A percentile compares a stretch with the other conserved stretches of the same genome.
Conservation (phyloP, 2,329 filamentous ascomycete species). For the Graphilbum sp. region DNA sequence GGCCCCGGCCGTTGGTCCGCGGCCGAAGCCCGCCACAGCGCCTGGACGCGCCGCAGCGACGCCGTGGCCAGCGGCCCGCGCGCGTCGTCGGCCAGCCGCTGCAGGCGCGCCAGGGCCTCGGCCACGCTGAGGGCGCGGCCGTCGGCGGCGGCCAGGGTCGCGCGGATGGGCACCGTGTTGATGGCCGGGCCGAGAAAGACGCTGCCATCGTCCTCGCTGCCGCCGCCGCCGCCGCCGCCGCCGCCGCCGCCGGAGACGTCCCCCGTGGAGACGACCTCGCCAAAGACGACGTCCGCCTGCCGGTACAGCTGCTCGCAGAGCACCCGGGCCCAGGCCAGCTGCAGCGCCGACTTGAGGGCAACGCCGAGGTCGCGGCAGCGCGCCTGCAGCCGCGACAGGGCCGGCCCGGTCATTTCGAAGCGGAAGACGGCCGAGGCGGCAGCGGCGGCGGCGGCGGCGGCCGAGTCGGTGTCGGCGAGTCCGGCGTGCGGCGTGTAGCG, state of each 20-base stretch:
- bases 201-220: background rate
- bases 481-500: background rate
- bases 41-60: slow-evolving; percentile 10
- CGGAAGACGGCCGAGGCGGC: slow-evolving; percentile 7
- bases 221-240: too few relatives aligned
- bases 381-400: slow-evolving; percentile 5
- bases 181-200: slow-evolving; percentile 10
- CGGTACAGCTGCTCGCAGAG: slow-evolving; percentile 10
- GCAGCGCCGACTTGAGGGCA: slow-evolving; percentile 9
- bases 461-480: background rate
- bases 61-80: slow-evolving; percentile 9
- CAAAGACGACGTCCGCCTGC: slow-evolving; percentile 10
- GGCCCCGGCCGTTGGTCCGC: slow-evolving; percentile 2
- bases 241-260: too few relatives aligned
- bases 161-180: slow-evolving; percentile 11
- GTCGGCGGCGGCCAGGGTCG: slow-evolving; percentile 2
- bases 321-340: slow-evolving; percentile 12
- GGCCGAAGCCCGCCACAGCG: slow-evolving; percentile 10
- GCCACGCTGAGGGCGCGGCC: background rate
- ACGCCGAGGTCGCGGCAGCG: slow-evolving; percentile 8
- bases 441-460: too few relatives aligned
- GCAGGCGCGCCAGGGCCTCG: slow-evolving; percentile 3
- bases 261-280: slow-evolving; percentile 10
- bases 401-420: slow-evolving; percentile 2
- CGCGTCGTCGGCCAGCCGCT: slow-evolving; percentile 6